phyloP scores from a whole-genome alignment of 2,329 filamentous ascomycete genomes.

The Decorospora gaudefroyi region DNA sequence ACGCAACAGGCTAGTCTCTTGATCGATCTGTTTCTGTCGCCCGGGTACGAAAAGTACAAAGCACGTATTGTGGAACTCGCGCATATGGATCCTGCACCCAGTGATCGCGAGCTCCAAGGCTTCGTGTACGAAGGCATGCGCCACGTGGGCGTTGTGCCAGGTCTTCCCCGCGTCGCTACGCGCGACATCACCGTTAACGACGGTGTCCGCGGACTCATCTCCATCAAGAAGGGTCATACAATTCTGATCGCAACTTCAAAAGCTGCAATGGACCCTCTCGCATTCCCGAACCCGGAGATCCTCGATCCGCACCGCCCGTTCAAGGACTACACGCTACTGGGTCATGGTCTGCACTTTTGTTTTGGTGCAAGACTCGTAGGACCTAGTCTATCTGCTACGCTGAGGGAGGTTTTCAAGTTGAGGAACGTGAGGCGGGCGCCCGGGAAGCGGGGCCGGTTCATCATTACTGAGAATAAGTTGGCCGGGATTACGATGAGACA shows the following conservation, averaged over 20 bases:
- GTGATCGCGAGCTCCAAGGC: slow-evolving; percentile 63
- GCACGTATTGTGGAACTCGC: slow-evolving; percentile 57
- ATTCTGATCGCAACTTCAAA: slow-evolving; percentile 51
- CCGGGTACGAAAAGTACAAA: slow-evolving; percentile 58
- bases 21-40: slow-evolving; percentile 58
- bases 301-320: slow-evolving; percentile 47
- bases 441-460: slow-evolving; percentile 46
- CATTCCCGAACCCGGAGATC: slow-evolving; percentile 41
- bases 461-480: slow-evolving; percentile 52
- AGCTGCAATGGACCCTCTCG: slow-evolving; percentile 41
- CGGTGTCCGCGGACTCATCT: slow-evolving; percentile 54
- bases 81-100: slow-evolving; percentile 50
- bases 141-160: slow-evolving; percentile 57
- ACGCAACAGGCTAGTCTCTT: slow-evolving; percentile 60
- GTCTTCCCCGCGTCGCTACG: slow-evolving; percentile 57
- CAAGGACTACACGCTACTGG: slow-evolving; percentile 41
- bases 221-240: slow-evolving; percentile 49
- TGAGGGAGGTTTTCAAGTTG: slow-evolving; percentile 43
- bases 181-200: slow-evolving; percentile 55
- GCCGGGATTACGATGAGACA: slow-evolving; percentile 55
- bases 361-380: slow-evolving; percentile 41
- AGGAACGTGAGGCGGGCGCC: slow-evolving; percentile 41
- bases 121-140: slow-evolving; percentile 62
- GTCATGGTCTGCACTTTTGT: slow-evolving; percentile 43
- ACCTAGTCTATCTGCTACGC: slow-evolving; percentile 34